Conservation (phyloP, 805 yeast species). For the Groenewaldozyma salmanticensis region DNA sequence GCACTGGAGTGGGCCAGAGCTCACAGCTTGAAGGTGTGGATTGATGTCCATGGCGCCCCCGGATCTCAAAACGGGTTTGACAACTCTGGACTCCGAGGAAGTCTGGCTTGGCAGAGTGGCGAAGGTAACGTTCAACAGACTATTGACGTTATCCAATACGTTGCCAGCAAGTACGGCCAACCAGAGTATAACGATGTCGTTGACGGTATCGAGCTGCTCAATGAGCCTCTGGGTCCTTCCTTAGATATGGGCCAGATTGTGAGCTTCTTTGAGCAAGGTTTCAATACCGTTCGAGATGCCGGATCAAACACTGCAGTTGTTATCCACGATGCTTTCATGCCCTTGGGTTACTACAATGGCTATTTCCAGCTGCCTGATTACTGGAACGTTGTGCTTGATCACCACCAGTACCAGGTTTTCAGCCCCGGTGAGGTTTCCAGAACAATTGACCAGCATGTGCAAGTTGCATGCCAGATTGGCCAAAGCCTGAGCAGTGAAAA, state of each 20-base stretch:
- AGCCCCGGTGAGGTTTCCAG: constrained; percentile 49
- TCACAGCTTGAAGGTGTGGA: constrained; percentile 65
- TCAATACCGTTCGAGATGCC: constrained; percentile 48
- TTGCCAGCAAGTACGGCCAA: constrained; percentile 56
- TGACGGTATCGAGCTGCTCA: constrained; percentile 73
- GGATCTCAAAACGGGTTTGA: constrained; percentile 96
- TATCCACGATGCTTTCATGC: constrained; percentile 76
- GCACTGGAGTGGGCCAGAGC: constrained; percentile 69
- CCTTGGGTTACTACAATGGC: constrained; percentile 52
- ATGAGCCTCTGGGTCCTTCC: constrained; percentile 79
- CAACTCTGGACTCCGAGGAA: constrained; percentile 78
- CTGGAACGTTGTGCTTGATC: constrained; percentile 73
- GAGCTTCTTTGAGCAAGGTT: constrained; percentile 54
- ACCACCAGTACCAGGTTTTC: constrained; percentile 87
- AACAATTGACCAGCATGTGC: constrained; percentile 52
- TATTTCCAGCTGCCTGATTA: constrained; percentile 35
- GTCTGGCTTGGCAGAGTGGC: constrained; percentile 41
- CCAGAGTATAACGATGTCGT: constrained; percentile 58
- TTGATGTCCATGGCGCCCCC: constrained; percentile 93
- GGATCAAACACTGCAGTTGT: constrained; percentile 46
- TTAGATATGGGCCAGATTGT: constrained; percentile 50
- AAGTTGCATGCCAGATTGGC: constrained; percentile 45
- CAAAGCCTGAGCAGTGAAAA: constrained; percentile 36
- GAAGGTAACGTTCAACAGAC: constrained; percentile 46
- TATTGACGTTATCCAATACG: constrained; percentile 40